Conservation (phyloP, 768 basidiomycete genomes). For the Calocybe indica region DNA sequence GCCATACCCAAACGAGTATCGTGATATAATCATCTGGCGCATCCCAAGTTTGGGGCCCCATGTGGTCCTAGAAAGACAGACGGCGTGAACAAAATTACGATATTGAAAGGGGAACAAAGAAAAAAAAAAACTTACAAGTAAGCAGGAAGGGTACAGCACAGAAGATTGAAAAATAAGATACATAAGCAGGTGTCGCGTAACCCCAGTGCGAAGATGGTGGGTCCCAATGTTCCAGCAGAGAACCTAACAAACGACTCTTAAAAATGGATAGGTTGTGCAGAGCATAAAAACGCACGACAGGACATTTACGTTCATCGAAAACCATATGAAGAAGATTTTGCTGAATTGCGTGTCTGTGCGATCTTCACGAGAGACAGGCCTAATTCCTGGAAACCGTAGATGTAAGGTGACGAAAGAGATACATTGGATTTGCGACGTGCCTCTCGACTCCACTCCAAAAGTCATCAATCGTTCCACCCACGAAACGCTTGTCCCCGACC, state of each 20-base stretch:
- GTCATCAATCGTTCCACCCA: slow-evolving; percentile 14
- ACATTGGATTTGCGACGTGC: slow-evolving; percentile 8
- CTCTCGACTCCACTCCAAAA: slow-evolving; percentile 28
- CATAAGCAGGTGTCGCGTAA: slow-evolving; percentile 58
- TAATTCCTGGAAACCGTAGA: slow-evolving; percentile 31
- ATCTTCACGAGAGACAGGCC: slow-evolving; percentile 49
- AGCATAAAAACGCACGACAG: slow-evolving; percentile 33
- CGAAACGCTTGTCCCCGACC: too few species aligned
- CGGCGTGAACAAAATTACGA: background rate
- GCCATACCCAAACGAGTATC: slow-evolving; percentile 30
- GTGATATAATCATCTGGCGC: slow-evolving; percentile 78
- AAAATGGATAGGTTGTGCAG: background rate
- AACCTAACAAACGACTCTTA: slow-evolving; percentile 31
- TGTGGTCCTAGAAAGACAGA: slow-evolving; percentile 31
- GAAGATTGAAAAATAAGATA: slow-evolving; percentile 63
- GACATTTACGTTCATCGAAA: slow-evolving; percentile 68
- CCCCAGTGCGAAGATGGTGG: slow-evolving; percentile 50
- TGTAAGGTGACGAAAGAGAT: background rate
- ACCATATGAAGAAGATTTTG: slow-evolving; percentile 77
- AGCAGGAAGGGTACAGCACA: slow-evolving; percentile 53
- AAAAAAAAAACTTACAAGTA: slow-evolving; percentile 40
- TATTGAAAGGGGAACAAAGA: background rate
- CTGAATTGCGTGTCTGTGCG: slow-evolving; percentile 55
- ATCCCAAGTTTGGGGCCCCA: slow-evolving; percentile 85
- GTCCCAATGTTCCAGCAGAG: slow-evolving; percentile 64